Base-by-base conservation (phyloP, 345 rosid species). In the Linum tenue region DNA sequence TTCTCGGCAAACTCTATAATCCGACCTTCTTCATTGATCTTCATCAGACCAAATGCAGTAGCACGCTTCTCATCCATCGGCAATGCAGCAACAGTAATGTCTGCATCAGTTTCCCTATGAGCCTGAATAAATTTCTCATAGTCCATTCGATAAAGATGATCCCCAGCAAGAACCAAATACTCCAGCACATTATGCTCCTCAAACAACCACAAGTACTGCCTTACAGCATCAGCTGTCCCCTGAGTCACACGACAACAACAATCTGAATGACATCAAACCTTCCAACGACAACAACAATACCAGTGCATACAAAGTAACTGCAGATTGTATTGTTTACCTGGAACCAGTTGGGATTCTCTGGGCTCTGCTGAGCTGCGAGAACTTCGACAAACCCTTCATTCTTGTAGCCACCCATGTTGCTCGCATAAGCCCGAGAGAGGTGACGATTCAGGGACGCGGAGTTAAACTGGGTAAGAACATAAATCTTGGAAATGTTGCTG, bases 171-270 rank as follows among this genome's bases (percentile, higher is more conserved):
- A 76, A 92, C 78, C 68, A 92, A 67, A 66, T 80, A 92, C 73
- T 92, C 98, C 83, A 92, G 71, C 44, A 92, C 90, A 82, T 89
- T 87, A 70, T 92, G 98, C 75, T 92, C 98, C 84, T 92, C 98
- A 63, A 92, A 87, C 73, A 92, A 59, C 98, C 97, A 92, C 76
- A 92, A 75, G 62, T 92, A 92, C 75, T 92, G 98, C 74, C 97
- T 86, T 66, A 90, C 97, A 0, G 98, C 98, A 83, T 92, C 97
- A 17, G 98, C 97, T 60, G 98, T 92, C 41, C 98, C 98, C 98
- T 91, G 78, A 36, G 50, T 17, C 58, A 64, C 1, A 22, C 31
- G 31, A 22, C 31, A 56, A 15, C 14, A 56, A 37, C 56, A 53
- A 65, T 38, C 62, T 62, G n/a, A 31, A 17, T 62, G 36, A 72